These are phyloP conservation scores for Cyberlindnera meyerae DNA, from an alignment of 805 yeast genomes.

Conservation along the genomic window DNA sequence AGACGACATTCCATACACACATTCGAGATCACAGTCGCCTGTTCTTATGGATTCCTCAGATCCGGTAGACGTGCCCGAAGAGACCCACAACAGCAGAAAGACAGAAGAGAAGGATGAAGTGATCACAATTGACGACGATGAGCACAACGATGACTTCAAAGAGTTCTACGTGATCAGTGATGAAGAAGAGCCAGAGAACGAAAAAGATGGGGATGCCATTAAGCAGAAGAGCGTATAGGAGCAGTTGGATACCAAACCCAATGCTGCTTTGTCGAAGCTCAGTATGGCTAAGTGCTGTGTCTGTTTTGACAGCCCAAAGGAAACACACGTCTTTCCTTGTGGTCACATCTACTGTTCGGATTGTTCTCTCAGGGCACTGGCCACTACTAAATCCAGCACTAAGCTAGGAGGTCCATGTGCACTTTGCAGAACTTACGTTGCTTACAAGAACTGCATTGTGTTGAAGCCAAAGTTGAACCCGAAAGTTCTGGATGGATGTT, in stretches of 20 bases:
- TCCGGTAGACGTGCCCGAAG: constrained; percentile 9
- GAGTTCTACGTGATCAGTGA: constrained; percentile 20
- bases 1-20: constrained; percentile 27
- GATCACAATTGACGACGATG: constrained; percentile 14
- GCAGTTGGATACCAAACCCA: constrained; percentile 18
- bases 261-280: constrained; percentile 12
- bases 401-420: constrained; percentile 37
- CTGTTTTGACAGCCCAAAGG: constrained; percentile 49
- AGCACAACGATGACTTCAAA: constrained; percentile 12
- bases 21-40: constrained; percentile 24
- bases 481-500: constrained; percentile 13
- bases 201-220: constrained; percentile 6
- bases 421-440: constrained; percentile 35
- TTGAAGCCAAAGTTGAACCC: constrained; percentile 30
- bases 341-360: constrained; percentile 55
- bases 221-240: constrained; percentile 32
- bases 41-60: constrained; percentile 14
- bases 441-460: constrained; percentile 27
- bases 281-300: constrained; percentile 40
- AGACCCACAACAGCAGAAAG: too few relatives aligned
- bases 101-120: too few relatives aligned
- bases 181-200: constrained; percentile 15
- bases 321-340: constrained; percentile 47
- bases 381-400: constrained; percentile 29
- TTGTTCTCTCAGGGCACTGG: constrained; percentile 44